Evolutionary conservation across 768 basidiomycete species (phyloP), one percentile per base, ranked within the genome.

Genomic region (Xerocomellus chrysenteron): DNA sequence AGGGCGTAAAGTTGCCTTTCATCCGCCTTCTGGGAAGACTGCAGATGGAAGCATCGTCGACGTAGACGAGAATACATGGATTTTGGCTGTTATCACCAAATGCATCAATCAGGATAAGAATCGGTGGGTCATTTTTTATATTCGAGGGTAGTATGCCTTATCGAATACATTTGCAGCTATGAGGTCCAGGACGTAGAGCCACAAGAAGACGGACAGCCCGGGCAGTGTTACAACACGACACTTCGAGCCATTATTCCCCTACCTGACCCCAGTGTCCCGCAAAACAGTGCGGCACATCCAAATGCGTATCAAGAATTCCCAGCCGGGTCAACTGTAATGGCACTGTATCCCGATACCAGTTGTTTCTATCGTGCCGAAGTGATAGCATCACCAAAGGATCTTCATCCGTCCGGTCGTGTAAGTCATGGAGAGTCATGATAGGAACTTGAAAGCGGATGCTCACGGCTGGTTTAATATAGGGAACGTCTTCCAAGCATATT

Each of bases 281-380:
- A 76, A 30, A 81, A 79, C 45, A 85, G 73, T 65, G 79, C 88
- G 0, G 78, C 86, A 17, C 88, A 91, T 72, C 75, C 84, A 40
- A 82, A 77, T 62, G 78, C 83, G 4, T 90, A 91, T 67, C 88
- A 83, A 44, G 85, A 86, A 60, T 94, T 91, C 67, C 74, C 81
- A 24, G 73, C 81, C 0, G 85, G 90, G 4, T 84, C 87, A 21
- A 88, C 80, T 0, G 92, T 94, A 11, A 82, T 94, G 81, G 92
- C 90, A 2, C 75, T 93, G n/a, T 94, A 92, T 71, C 92, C 92
- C 0, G 92, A 94, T 66, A 94, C 92, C 0, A 93, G 90, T 62
- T 92, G 89, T 68, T 94, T 94, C 76, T 94, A 94, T 65, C 87
- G 88, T 28, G 92, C 92, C 8, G 88, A 91, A 65, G 90, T 94